Evolutionary conservation across 805 yeast genomes (phyloP).

Genomic region (Wickerhamiella vanderwaltii): DNA sequence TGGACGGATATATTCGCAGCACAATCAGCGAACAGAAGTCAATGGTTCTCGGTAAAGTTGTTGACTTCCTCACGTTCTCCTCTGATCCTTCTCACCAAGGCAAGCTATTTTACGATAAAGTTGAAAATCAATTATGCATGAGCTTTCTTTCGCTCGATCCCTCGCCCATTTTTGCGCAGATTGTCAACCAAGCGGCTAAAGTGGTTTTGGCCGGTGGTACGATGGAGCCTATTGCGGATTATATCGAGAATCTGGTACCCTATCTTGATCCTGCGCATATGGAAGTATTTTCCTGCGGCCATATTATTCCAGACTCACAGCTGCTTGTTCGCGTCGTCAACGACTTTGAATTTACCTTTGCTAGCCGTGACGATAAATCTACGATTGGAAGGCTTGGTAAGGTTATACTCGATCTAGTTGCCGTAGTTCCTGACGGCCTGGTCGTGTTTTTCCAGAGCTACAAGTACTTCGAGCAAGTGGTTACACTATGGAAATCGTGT

Average conservation of each 20-base stretch:
- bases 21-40: neutral
- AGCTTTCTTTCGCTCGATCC: slow-evolving; percentile 75
- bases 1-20: slow-evolving; percentile 53
- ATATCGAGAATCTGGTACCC: slow-evolving; percentile 53
- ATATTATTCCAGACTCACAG: slow-evolving; percentile 63
- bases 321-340: slow-evolving; percentile 44
- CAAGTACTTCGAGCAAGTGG: slow-evolving; percentile 45
- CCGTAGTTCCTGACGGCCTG: slow-evolving; percentile 54
- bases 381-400: slow-evolving; percentile 43
- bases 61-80: slow-evolving; percentile 50
- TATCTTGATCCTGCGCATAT: slow-evolving; percentile 34
- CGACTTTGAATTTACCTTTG: slow-evolving; percentile 50
- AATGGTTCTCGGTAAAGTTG: slow-evolving; percentile 54
- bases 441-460: slow-evolving; percentile 84
- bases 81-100: slow-evolving; percentile 75
- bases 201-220: slow-evolving; percentile 89
- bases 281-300: slow-evolving; percentile 60
- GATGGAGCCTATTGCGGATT: slow-evolving; percentile 80
- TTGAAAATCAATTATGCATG: slow-evolving; percentile 27
- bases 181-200: slow-evolving; percentile 53
- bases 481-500: slow-evolving; percentile 39
- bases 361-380: slow-evolving; percentile 37
- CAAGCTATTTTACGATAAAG: slow-evolving; percentile 51
- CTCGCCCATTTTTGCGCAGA: slow-evolving; percentile 49
- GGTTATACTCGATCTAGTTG: slow-evolving; percentile 33